Percentiles rank a stretch among this genome's conserved stretches.
Evolutionary conservation across 441 rosid species (phyloP).

Genomic region (Melastoma candidum): DNA sequence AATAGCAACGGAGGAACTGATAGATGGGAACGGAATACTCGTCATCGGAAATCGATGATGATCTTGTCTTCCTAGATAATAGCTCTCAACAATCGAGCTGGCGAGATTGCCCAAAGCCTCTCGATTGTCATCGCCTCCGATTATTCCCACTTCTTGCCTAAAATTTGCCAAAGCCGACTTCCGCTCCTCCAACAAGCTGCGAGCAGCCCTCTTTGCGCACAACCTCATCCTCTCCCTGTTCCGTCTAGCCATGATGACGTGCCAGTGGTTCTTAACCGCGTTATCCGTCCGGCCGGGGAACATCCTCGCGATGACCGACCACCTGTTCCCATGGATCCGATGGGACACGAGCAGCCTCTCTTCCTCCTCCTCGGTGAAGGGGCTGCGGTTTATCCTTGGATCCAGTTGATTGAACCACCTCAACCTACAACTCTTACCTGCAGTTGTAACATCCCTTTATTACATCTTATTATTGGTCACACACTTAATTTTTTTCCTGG

Average conservation of each 20-base stretch:
- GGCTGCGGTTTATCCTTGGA: conserved; percentile 49
- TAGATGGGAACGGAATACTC: no score
- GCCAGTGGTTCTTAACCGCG: conserved; percentile 65
- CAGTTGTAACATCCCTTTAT: no score
- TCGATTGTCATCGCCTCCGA: neutral
- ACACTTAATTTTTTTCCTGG: conserved; percentile 11
- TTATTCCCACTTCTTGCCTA: conserved; percentile 6
- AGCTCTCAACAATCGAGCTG: conserved; percentile 1
- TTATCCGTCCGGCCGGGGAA: conserved; percentile 58
- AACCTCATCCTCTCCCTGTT: conserved; percentile 27
- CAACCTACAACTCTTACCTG: conserved; percentile 59
- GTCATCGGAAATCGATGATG: no score
- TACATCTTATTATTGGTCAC: neutral
- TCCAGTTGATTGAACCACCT: conserved; percentile 64
- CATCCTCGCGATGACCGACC: conserved; percentile 51
- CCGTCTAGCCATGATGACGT: conserved; percentile 56
- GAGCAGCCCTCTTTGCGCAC: conserved; percentile 19
- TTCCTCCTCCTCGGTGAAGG: conserved; percentile 58
- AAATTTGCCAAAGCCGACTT: neutral
- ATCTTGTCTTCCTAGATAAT: no score
- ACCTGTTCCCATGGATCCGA: conserved; percentile 46
- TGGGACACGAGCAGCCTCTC: conserved; percentile 46
- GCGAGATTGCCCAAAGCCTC: neutral
- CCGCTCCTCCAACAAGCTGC: conserved; percentile 11
- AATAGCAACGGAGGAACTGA: no score